These are phyloP conservation scores for Collybiopsis confluens DNA, from an alignment of 768 basidiomycete species.

Conservation along the genomic window DNA sequence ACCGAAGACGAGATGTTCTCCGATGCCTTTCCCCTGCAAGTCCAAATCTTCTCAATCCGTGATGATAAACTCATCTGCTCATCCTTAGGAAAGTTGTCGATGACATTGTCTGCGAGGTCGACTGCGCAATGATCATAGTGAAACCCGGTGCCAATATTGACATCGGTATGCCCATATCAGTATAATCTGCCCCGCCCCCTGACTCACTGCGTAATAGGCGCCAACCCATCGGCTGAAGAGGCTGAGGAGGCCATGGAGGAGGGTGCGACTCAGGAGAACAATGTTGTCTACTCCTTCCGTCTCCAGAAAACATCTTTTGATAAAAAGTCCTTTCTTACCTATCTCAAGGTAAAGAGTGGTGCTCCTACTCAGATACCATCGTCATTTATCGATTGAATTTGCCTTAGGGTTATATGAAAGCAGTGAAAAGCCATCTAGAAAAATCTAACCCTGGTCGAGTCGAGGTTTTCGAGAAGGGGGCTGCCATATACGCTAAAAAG, in stretches of 20 bases:
- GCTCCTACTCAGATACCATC: constrained; percentile 4
- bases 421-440: constrained; percentile 64
- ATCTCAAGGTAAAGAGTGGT: constrained; percentile 68
- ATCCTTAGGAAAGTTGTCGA: constrained; percentile 66
- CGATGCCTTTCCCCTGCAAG: constrained; percentile 85
- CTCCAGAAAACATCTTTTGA: constrained; percentile 79
- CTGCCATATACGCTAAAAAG: constrained; percentile 78
- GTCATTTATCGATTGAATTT: neutral
- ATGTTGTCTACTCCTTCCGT: constrained; percentile 89
- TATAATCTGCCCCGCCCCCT: neutral
- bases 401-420: constrained; percentile 87
- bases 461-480: constrained; percentile 76
- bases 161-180: constrained; percentile 61
- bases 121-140: constrained; percentile 67
- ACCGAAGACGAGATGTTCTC: constrained; percentile 89
- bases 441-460: constrained; percentile 57
- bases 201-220: constrained; percentile 45
- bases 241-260: constrained; percentile 77
- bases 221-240: constrained; percentile 92
- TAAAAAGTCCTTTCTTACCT: constrained; percentile 79
- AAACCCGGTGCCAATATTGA: constrained; percentile 80
- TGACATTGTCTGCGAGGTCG: constrained; percentile 80
- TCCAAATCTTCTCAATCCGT: constrained; percentile 10
- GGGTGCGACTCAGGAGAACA: constrained; percentile 76
- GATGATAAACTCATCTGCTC: neutral